phyloP scores from a whole-genome alignment of 768 basidiomycete species.

The Tulasnella sp. region DNA sequence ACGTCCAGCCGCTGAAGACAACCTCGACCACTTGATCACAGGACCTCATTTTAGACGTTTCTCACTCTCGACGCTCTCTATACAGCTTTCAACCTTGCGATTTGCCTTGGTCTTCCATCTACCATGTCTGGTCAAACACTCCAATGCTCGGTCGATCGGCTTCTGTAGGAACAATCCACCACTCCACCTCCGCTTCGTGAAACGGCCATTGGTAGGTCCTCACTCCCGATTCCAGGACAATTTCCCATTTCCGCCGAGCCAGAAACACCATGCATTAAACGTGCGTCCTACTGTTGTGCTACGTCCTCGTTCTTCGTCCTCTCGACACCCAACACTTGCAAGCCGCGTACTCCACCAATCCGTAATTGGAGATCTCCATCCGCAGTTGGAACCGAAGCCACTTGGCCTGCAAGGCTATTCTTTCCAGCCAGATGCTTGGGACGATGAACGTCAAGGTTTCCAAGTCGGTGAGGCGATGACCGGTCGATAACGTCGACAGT shows the following conservation, averaged over 20 bases:
- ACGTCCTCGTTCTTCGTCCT: background rate
- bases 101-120: too few species aligned
- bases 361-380: background rate
- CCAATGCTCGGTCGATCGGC: too few species aligned
- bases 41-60: too few species aligned
- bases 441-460: constrained; percentile 47
- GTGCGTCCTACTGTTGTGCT: background rate
- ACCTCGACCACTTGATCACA: too few species aligned
- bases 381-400: background rate
- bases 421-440: background rate
- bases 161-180: too few species aligned
- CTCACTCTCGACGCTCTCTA: too few species aligned
- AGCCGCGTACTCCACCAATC: background rate
- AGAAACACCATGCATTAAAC: background rate
- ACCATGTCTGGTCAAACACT: too few species aligned
- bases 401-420: background rate
- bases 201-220: too few species aligned
- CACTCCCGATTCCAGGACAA: too few species aligned
- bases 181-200: too few species aligned
- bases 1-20: too few species aligned
- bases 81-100: too few species aligned
- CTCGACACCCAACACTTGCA: background rate
- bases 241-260: background rate
- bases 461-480: constrained; percentile 62
- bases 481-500: constrained; percentile 78